A percentile compares a stretch with the other conserved stretches of the same genome.
phyloP scores from a whole-genome alignment of 1,284 basidiomycete species.

The Paramarasmius palmivorus region DNA sequence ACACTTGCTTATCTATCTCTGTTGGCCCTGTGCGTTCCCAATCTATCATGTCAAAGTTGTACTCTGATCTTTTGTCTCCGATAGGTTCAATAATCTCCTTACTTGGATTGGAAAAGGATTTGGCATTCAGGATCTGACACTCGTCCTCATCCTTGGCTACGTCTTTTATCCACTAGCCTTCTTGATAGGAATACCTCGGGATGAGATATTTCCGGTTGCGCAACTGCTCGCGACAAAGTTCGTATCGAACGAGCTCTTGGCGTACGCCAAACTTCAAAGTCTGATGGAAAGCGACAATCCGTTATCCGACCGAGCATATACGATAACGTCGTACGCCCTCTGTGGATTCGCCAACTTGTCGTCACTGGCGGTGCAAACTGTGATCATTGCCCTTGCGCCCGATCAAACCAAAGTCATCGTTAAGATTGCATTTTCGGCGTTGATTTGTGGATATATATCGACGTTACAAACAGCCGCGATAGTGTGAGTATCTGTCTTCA shows the following conservation, averaged over 20 bases:
- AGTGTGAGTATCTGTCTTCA: slow-evolving; percentile 45
- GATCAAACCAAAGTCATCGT: slow-evolving; percentile 71
- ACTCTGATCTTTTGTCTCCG: neutral
- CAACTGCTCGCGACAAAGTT: slow-evolving; percentile 85
- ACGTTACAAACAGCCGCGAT: slow-evolving; percentile 74
- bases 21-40: slow-evolving; percentile 54
- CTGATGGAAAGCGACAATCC: slow-evolving; percentile 52
- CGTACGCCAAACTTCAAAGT: slow-evolving; percentile 63
- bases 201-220: slow-evolving; percentile 74
- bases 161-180: slow-evolving; percentile 87
- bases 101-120: slow-evolving; percentile 90
- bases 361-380: slow-evolving; percentile 88
- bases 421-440: slow-evolving; percentile 74
- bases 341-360: slow-evolving; percentile 90
- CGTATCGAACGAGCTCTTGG: slow-evolving; percentile 86
- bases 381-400: slow-evolving; percentile 83
- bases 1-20: slow-evolving; percentile 81
- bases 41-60: neutral
- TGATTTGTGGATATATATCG: slow-evolving; percentile 79
- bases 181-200: slow-evolving; percentile 76
- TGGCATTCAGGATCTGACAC: slow-evolving; percentile 78
- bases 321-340: slow-evolving; percentile 80
- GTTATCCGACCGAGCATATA: slow-evolving; percentile 69
- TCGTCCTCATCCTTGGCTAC: slow-evolving; percentile 85
- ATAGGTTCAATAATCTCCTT: slow-evolving; percentile 76